Evolutionary conservation across 2,329 filamentous ascomycete species (phyloP), one percentile per base, ranked within the genome.

Genomic region (Alternaria metachromatica): DNA sequence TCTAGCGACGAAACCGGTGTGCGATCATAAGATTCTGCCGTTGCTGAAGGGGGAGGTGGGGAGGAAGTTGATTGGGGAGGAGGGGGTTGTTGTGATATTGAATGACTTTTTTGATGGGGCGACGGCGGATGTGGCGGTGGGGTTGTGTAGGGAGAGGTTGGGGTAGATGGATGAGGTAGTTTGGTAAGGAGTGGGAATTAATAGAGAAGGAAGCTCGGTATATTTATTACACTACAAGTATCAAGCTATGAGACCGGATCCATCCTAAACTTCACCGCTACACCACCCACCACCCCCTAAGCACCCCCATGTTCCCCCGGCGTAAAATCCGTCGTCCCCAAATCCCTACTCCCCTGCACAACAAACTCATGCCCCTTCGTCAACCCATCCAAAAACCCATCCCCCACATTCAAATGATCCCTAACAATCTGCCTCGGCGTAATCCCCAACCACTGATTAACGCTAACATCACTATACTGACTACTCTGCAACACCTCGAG

Each of bases 361-460:
- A 82, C 80, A 46, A 78, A 80, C 0, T 76, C 77, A 67, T 82
- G 80, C 7, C 77, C 75, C 71, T 81, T 79, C 11, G 77, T 78
- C 58, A 82, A 58, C 5, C 69, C 71, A 15, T 73, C 60, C 41
- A 75, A 33, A 50, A 77, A 73, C 4, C 10, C 55, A 65, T 77
- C 71, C n/a, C 62, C 68, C 0, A 77, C 65, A 25, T 75, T 71
- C 46, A 78, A 43, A 55, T 74, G 70, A 62, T 77, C 76, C 64
- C 74, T 75, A 20, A 82, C 77, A 37, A 81, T 71, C 63, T 82
- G 80, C 64, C 75, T 78, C 1, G 80, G 80, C 50, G 81, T 83
- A 25, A 88, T 74, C 0, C 86, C 87, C 6, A 89, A 76, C 87
- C 87, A 88, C 76, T 89, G 87, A 1, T 84, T 83, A 5, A 87